These are phyloP conservation scores for Chaetoceros tenuissimus DNA, from an alignment of 108 stramenopile species.

Conservation along the genomic window DNA sequence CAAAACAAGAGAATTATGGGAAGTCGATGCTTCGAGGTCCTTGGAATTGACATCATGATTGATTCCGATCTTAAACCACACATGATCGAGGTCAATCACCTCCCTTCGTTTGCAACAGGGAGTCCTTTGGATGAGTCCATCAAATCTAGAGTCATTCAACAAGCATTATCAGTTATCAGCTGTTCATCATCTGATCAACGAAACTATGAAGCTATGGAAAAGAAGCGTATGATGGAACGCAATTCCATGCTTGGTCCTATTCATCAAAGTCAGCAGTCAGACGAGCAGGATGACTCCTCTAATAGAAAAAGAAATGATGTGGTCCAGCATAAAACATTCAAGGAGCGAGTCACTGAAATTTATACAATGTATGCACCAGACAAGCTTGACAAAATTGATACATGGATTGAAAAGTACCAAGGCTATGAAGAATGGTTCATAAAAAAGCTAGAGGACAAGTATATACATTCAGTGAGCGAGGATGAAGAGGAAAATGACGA, in stretches of 20 bases:
- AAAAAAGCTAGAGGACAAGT: conserved; percentile 36
- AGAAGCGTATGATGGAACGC: conserved; percentile 1
- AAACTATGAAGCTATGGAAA: conserved; percentile 12
- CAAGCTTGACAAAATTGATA: conserved; percentile 37
- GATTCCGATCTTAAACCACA: conserved; percentile 67
- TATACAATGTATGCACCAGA: conserved; percentile 43
- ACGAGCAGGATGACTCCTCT: too few relatives aligned
- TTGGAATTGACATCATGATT: conserved; percentile 84
- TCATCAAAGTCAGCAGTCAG: too few relatives aligned
- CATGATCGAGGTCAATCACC: conserved; percentile 84
- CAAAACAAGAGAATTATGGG: not conserved
- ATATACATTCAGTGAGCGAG: too few relatives aligned
- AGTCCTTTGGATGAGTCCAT: conserved; percentile 30
- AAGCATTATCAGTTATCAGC: conserved; percentile 25
- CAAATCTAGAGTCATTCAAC: conserved; percentile 33
- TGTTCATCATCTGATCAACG: conserved; percentile 18
- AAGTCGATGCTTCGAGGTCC: conserved; percentile 59
- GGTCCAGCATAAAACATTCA: too few relatives aligned
- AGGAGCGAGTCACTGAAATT: conserved; percentile 11
- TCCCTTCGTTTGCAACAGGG: conserved; percentile 43
- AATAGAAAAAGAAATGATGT: too few relatives aligned
- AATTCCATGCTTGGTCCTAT: not conserved
- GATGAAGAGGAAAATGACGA: not conserved
- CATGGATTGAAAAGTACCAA: conserved; percentile 35
- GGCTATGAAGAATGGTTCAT: conserved; percentile 54